Evolutionary conservation across 345 rosid species (phyloP), one percentile per base, ranked within the genome.

Genomic region (Garcia nutans): DNA sequence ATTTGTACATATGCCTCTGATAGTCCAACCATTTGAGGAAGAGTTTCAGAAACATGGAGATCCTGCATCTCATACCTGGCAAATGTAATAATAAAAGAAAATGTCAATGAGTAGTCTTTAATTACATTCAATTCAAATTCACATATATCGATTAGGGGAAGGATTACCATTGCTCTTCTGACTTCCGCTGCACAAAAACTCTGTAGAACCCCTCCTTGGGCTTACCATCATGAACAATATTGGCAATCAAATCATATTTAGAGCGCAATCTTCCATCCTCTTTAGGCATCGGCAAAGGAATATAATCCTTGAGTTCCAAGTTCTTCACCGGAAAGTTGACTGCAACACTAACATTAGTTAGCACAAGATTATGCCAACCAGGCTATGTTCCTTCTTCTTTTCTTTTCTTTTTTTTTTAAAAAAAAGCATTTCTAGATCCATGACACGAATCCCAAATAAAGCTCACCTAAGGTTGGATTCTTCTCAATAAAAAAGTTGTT

Each of bases 31-130:
- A 96, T 96, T 65, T 96, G 99, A 52, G 99, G 95, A 79, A 96
- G 95, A 10, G 97, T 92, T 80, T 96, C 99, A 0, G 97, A 93
- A 70, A 96, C 98, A 67, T 91, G 98, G 65, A 96, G 77, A 89
- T 96, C 98, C 84, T 96, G 99, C 94, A 96, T 96, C 87, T 93
- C 98, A 62, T 93, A 96, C 98, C 98, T 96, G 88, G 17, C 59
- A 81, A 80, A 47, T 60, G 15, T n/a, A 16, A 57, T n/a, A 16
- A 57, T 63, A 66, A 41, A 52, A 3, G 63, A 49, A 31, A 55
- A 19, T 41, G 33, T 68, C 12, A 49, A 49, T 22, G 37, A 55
- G 37, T 22, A 31, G 56, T 6, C 45, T 26, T 8, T 47, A 56
- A 23, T 61, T 61, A 50, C 11, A 69, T 71, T 65, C 41, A 55